Evolutionary conservation across 306 rosid genomes (phyloP), one percentile per base, ranked within the genome.

Genomic region (Cotoneaster glaucophyllus): DNA sequence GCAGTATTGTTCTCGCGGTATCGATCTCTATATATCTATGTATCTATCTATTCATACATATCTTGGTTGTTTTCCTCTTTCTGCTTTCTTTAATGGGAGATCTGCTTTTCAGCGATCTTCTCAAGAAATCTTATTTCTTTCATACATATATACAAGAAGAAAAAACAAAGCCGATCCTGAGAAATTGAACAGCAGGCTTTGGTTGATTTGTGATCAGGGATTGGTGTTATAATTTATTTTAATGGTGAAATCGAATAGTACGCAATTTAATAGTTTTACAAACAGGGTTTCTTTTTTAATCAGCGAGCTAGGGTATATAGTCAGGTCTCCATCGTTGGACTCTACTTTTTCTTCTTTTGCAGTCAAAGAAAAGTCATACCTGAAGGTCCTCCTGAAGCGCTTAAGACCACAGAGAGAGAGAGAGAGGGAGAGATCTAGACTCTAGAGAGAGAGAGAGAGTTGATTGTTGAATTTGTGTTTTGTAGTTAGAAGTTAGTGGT

Each of bases 1-100:
- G 99, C 97, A 92, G 88, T 85, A 90, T 92, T 77, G 96, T 95
- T 89, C 97, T 95, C 84, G 99, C 99, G 99, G 99, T 82, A 85
- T 71, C 72, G 25, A 53, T 50, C 52, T 45, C 44, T 22, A 44
- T 34, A 26, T 41, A 62, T 74, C 11, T 73, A 39, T 48, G 10
- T 41, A 62, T 74, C 11, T 73, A 39, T 48, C 17, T 61, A 74
- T 44, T 14, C 15, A 43, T 59, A 22, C 57, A 18, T 57, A 4
- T 69, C 8, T 28, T 2, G 14, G 29, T 64, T 80, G 18, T 25
- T 69, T 71, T 61, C 24, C 71, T 41, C 19, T 81, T 31, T 53
- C 37, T 44, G 24, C 28, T 71, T 34, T 29, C 66, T 64, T 79
- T 67, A 66, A 64, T 71, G 53, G 6, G 24, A 59, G 88, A 86